phyloP scores from a whole-genome alignment of 257 asterid species.

The Leptodermis oblonga region DNA sequence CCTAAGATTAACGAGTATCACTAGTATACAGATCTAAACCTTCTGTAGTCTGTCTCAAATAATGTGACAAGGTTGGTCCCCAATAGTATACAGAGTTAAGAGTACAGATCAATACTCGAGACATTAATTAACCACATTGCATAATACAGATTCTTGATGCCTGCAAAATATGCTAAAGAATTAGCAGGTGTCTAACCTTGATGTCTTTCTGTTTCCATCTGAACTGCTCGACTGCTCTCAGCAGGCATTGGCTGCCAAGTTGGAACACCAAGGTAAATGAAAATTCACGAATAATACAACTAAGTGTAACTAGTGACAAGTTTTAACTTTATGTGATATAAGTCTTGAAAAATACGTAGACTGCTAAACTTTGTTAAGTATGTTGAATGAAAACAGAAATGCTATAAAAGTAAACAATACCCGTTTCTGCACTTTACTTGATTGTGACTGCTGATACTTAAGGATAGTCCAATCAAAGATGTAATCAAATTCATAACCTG shows the following conservation, averaged over 20 bases:
- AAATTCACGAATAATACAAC: conserved; percentile 6
- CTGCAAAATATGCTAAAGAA: neutral
- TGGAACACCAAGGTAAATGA: conserved; percentile 10
- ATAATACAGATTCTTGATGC: neutral
- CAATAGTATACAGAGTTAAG: neutral
- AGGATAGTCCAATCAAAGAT: conserved; percentile 96
- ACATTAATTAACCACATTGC: neutral
- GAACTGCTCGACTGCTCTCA: conserved; percentile 76
- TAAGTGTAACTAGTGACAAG: neutral
- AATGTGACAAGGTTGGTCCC: neutral
- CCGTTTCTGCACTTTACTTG: conserved; percentile 70
- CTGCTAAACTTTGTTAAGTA: neutral
- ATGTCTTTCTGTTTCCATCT: conserved; percentile 48
- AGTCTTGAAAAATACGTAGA: neutral
- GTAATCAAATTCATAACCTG: conserved; percentile 90
- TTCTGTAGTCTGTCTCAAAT: neutral
- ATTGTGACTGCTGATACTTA: conserved; percentile 92
- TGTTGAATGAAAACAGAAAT: conserved; percentile 15
- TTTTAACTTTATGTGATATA: neutral
- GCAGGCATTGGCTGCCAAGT: conserved; percentile 66
- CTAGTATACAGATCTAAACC: neutral
- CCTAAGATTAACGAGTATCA: neutral
- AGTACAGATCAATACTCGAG: neutral
- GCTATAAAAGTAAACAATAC: conserved; percentile 31
- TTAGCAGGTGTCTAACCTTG: conserved; percentile 45